Evolutionary conservation across 2,329 filamentous ascomycete species (phyloP), one percentile per base, ranked within the genome.

Genomic region (Monosporascus sp.): DNA sequence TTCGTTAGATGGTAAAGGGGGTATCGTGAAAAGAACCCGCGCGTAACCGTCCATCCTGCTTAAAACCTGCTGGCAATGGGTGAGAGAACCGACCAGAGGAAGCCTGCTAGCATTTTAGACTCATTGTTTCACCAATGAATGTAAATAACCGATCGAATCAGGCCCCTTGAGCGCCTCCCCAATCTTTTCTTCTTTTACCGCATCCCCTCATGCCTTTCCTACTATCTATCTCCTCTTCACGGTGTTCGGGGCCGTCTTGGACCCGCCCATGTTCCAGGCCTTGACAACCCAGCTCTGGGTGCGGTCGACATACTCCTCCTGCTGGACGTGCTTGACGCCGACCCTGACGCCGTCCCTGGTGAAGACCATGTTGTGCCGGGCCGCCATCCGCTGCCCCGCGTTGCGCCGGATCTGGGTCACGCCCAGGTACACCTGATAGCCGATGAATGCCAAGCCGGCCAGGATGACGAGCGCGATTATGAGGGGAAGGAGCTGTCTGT

Each of bases 341-440:
- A 92, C 86, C 56, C 82, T 81, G 56, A 89, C 73, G 52, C 88
- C 88, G 53, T 91, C 88, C 68, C 88, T 90, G 40, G 85, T 86
- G 70, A 91, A 88, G 41, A 84, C 76, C 53, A 92, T 81, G 67
- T 91, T 87, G 74, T 87, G 88, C 73, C 83, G 83, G 27, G 27
- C 9, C 68, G 86, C 84, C 82, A 91, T 88, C 65, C 83, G 83
- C 70, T 86, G 78, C 48, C 80, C 81, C 47, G 87, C 86, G 54
- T 81, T 78, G 55, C 82, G 76, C 56, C 82, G 80, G 62, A 92
- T 85, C 69, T 88, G 80, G 71, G 76, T 78, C 52, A 82, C 77
- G 71, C 84, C 84, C 52, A 87, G 71, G 71, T 88, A 91, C 68
- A 91, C 79, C 56, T 89, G 85, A 71, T 90, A 91, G 56, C 82